phyloP scores from a whole-genome alignment of 2,329 filamentous ascomycete species.

The Verticillium albo-atrum region DNA sequence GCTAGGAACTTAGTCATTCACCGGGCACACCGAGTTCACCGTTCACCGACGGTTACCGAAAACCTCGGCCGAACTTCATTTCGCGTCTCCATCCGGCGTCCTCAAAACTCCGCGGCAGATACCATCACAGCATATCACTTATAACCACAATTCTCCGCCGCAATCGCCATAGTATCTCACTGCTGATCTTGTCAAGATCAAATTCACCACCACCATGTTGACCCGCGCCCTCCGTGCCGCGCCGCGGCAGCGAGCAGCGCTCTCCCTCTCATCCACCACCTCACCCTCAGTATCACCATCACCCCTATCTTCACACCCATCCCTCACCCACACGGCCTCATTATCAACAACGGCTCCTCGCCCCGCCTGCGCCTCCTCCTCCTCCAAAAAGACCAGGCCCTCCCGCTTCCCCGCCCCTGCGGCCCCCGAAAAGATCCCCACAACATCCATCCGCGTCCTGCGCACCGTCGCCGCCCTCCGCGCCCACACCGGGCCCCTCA shows the following conservation, averaged over 20 bases:
- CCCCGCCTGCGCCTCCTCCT: conserved; percentile 15
- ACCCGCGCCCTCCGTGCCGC: conserved; percentile 8
- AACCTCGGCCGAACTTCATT: conserved; percentile 3
- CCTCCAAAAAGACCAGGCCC: conserved; percentile 8
- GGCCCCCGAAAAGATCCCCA: conserved; percentile 43
- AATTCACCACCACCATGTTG: conserved; percentile 2
- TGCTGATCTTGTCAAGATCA: conserved; percentile 2
- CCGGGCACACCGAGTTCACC: neutral
- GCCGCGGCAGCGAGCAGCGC: conserved; percentile 4
- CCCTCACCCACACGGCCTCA: conserved; percentile 11
- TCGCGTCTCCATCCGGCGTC: conserved; percentile 13
- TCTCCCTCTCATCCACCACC: neutral
- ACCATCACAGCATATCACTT: conserved; percentile 34
- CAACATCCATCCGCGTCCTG: conserved; percentile 64
- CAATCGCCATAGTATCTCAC: conserved; percentile 20
- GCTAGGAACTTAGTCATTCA: neutral
- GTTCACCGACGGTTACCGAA: conserved; percentile 11
- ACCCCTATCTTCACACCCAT: neutral
- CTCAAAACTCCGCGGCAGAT: conserved; percentile 45
- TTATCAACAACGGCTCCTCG: conserved; percentile 10
- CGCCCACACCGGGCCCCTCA: conserved; percentile 61
- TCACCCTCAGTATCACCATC: neutral
- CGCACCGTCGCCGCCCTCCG: conserved; percentile 71
- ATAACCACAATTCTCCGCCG: conserved; percentile 20
- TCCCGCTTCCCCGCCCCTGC: conserved; percentile 14